Evolutionary conservation across 306 rosid genomes (phyloP).

Genomic region (Trifolium dubium): DNA sequence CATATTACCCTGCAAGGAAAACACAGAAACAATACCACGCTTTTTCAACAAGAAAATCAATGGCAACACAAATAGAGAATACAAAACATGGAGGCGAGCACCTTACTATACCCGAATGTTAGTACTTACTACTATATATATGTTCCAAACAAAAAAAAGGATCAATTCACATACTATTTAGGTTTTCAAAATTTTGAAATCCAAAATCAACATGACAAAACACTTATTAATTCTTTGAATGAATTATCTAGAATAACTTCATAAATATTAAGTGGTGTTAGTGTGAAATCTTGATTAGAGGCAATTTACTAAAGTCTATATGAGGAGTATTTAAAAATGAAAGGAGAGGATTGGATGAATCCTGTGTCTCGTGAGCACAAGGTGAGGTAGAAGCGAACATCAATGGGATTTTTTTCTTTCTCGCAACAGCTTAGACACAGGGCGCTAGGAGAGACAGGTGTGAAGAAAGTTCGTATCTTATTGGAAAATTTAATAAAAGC

Average conservation of each 20-base stretch:
- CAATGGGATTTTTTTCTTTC: background rate
- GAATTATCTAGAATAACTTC: background rate
- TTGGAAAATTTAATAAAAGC: background rate
- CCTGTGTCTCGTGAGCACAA: background rate
- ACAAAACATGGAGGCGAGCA: background rate
- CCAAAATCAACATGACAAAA: background rate
- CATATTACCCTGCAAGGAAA: conserved; percentile 76
- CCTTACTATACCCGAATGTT: background rate
- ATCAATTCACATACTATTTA: background rate
- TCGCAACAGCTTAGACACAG: background rate
- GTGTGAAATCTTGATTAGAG: background rate
- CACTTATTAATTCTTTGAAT: background rate
- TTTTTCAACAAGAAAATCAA: conserved; percentile 22
- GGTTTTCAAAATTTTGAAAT: background rate
- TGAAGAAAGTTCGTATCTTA: background rate
- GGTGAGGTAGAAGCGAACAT: background rate
- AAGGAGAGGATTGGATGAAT: background rate
- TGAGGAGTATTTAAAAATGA: background rate
- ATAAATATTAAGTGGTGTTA: background rate
- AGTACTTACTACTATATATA: background rate
- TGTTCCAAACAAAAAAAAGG: background rate
- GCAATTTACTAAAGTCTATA: background rate
- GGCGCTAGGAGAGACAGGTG: background rate
- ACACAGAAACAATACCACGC: conserved; percentile 30
- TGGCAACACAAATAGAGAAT: conserved; percentile 27